Conservation (phyloP, 2,329 filamentous ascomycete genomes). For the Trichoderma afroharzianum region DNA sequence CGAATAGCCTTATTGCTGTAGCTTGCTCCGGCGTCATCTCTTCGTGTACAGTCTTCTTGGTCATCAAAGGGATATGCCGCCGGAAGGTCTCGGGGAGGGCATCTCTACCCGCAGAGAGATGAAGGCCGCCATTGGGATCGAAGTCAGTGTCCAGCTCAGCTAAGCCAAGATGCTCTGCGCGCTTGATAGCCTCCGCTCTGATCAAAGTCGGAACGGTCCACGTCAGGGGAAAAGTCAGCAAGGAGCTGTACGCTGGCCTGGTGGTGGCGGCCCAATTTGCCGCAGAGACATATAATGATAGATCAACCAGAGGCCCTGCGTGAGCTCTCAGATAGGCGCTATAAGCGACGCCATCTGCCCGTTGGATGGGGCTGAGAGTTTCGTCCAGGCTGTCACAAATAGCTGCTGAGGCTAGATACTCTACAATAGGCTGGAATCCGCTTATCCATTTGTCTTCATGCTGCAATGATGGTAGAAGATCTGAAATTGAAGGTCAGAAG, state of each 20-base stretch:
- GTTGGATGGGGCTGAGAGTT: conserved; percentile 36
- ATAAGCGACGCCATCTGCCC: conserved; percentile 50
- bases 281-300: conserved; percentile 85
- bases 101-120: conserved; percentile 36
- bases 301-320: conserved; percentile 74
- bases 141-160: conserved; percentile 63
- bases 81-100: conserved; percentile 40
- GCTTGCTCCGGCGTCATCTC: conserved; percentile 67
- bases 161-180: conserved; percentile 68
- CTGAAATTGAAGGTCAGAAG: conserved; percentile 31
- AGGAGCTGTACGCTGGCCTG: conserved; percentile 72
- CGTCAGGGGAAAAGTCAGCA: conserved; percentile 82
- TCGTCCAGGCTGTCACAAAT: conserved; percentile 38
- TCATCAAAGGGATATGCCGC: conserved; percentile 34
- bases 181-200: conserved; percentile 64
- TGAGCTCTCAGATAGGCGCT: conserved; percentile 69
- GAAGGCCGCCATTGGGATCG: conserved; percentile 36
- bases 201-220: conserved; percentile 78
- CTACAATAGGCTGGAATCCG: conserved; percentile 60
- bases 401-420: conserved; percentile 46
- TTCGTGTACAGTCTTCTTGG: conserved; percentile 55
- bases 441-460: conserved; percentile 51
- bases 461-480: conserved; percentile 52
- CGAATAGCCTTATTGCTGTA: conserved; percentile 71
- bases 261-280: conserved; percentile 79